Conservation (phyloP, 2,329 filamentous ascomycete species). For the Trichoderma koningii region DNA sequence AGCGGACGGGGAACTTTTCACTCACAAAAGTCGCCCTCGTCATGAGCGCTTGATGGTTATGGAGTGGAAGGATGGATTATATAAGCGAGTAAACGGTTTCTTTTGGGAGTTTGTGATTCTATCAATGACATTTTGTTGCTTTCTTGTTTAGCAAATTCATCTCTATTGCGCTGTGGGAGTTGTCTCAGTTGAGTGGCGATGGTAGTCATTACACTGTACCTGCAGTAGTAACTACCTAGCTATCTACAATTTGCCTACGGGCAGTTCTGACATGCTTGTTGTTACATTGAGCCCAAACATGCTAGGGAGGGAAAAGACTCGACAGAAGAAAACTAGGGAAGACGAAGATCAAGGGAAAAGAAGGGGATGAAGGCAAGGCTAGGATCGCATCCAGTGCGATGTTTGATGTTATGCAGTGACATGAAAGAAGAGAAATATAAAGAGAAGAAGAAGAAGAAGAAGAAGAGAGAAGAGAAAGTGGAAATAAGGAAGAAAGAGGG, state of each 20-base stretch:
- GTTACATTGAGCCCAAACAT: too few species aligned
- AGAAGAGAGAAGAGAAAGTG: background rate
- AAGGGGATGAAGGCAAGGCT: too few species aligned
- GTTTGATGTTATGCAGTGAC: too few species aligned
- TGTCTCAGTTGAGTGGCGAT: background rate
- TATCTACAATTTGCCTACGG: background rate
- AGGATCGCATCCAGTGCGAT: too few species aligned
- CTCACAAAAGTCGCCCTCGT: background rate
- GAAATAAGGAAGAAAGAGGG: background rate
- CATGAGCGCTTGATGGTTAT: background rate
- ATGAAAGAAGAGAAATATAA: background rate
- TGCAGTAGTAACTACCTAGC: background rate
- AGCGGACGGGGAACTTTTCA: too few species aligned
- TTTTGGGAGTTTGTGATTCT: background rate
- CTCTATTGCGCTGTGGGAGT: background rate
- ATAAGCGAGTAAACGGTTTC: background rate
- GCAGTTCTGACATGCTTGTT: background rate
- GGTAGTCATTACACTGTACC: background rate
- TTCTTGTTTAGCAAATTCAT: background rate
- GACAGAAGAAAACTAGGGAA: too few species aligned
- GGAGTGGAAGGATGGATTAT: background rate
- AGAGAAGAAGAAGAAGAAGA: background rate
- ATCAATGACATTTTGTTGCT: background rate
- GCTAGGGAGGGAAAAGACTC: too few species aligned
- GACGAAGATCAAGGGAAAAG: too few species aligned